Evolutionary conservation across 208 protist genomes (phyloP), one percentile per base, ranked within the genome.

Genomic region (Trypanosoma cruzi): DNA sequence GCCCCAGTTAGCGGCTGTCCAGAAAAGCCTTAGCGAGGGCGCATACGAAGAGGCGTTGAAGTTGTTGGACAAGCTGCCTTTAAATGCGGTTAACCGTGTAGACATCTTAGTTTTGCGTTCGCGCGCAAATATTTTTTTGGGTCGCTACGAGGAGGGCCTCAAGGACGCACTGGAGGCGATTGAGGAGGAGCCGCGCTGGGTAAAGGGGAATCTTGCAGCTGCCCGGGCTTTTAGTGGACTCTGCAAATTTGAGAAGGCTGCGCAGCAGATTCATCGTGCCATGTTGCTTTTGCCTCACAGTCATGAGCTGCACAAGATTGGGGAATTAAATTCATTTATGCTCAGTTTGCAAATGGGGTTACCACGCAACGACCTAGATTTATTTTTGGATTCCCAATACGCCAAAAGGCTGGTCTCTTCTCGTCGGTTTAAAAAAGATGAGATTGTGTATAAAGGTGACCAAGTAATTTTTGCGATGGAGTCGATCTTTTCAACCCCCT

Each of bases 31-130:
- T 56, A 42, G 60, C 26, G 34, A 36, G 18, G 70, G 70, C 11
- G 48, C 37, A 18, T 68, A 73, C 34, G 29, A 50, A 28, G 49
- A 72, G 61, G 69, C 70, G 13, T 22, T 77, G 8, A 22, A 2
- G 32, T 26, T 71, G n/a, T 32, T 81, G 24, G 52, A 76, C 57
- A 34, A 67, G 32, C n/a, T 63, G 32, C 22, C 68, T 53, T 6
- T 4, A 42, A 28, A 61, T 16, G 34, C 31, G 4, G 4, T 36
- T 16, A 54, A 36, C 56, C 36, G 14, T 22, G 75, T 83, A 10
- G 88, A 94, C 60, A 62, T 77, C 26, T 80, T 80, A 13, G 57
- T 81, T 34, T 55, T 92, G 56, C 86, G 86, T n/a, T 92, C 85
- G n/a, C 75, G 80, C 22, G 59, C 84, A 31, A 83, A 75, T 50